These are phyloP conservation scores for Paecilomyces variotii DNA, from an alignment of 2,329 filamentous ascomycete species.

Conservation along the genomic window DNA sequence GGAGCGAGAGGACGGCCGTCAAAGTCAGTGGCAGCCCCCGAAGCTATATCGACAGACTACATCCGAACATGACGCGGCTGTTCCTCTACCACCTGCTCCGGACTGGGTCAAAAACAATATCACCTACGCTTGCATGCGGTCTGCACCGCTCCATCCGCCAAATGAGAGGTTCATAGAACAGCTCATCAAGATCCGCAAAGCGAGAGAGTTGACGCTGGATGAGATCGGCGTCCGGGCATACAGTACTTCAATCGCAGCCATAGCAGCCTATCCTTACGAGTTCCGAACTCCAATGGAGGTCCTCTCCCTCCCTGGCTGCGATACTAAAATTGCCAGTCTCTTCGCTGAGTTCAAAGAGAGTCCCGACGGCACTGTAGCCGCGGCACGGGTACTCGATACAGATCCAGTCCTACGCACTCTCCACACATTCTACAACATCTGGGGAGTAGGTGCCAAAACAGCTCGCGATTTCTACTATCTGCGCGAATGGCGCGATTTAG, in stretches of 20 bases:
- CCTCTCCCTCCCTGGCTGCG: conserved; percentile 64
- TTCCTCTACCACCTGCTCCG: conserved; percentile 57
- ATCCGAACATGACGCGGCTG: conserved; percentile 61
- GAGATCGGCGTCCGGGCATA: conserved; percentile 78
- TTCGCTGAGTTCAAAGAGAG: conserved; percentile 65
- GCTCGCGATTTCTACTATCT: conserved; percentile 73
- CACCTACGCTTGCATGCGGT: conserved; percentile 72
- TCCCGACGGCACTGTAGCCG: conserved; percentile 50
- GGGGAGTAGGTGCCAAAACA: conserved; percentile 80
- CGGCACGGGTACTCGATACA: conserved; percentile 55
- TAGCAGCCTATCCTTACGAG: conserved; percentile 69
- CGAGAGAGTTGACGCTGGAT: conserved; percentile 64
- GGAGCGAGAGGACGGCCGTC: conserved; percentile 10
- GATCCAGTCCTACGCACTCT: conserved; percentile 60
- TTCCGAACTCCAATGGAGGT: conserved; percentile 41
- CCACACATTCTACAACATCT: conserved; percentile 70
- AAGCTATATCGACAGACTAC: conserved; percentile 62
- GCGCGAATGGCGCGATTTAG: conserved; percentile 70
- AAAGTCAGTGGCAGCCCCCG: conserved; percentile 24
- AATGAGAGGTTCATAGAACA: conserved; percentile 69
- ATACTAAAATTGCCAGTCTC: conserved; percentile 67
- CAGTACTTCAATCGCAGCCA: conserved; percentile 71
- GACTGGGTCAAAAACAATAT: conserved; percentile 58
- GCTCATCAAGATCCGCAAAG: conserved; percentile 64
- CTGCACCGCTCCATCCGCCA: conserved; percentile 59